Percentiles rank a stretch among this genome's conserved stretches.
Evolutionary conservation across 768 basidiomycete genomes (phyloP).

Genomic region (Lactarius sp.): DNA sequence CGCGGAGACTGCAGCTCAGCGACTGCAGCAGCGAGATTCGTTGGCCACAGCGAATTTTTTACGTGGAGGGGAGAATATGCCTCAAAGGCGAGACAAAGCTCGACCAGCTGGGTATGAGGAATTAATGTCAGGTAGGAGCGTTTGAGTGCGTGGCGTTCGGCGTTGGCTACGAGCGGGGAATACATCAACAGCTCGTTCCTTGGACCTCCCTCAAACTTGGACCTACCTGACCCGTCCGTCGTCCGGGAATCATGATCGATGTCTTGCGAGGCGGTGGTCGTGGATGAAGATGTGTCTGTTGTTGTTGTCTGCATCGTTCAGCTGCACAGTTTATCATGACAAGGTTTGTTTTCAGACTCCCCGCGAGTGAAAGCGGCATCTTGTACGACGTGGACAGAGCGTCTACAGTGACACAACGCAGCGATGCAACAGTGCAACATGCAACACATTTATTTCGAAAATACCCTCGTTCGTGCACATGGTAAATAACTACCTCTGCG

Average conservation of each 20-base stretch:
- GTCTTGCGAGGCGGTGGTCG: slow-evolving; percentile 31
- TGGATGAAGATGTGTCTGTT: slow-evolving; percentile 35
- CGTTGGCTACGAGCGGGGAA: slow-evolving; percentile 34
- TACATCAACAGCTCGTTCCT: not conserved
- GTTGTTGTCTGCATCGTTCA: slow-evolving; percentile 54
- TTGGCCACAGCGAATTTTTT: slow-evolving; percentile 67
- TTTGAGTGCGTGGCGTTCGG: slow-evolving; percentile 54
- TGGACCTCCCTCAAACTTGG: not conserved
- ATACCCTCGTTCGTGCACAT: no score
- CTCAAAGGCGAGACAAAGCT: slow-evolving; percentile 71
- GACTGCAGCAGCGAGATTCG: slow-evolving; percentile 62
- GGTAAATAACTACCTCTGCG: no score
- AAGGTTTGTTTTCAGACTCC: slow-evolving; percentile 49
- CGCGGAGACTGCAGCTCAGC: slow-evolving; percentile 38
- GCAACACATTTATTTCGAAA: no score
- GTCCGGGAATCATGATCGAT: slow-evolving; percentile 26
- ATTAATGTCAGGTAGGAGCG: slow-evolving; percentile 66
- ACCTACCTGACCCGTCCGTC: slow-evolving; percentile 23
- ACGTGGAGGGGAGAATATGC: slow-evolving; percentile 60
- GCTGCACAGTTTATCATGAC: slow-evolving; percentile 70
- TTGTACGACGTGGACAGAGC: not conserved
- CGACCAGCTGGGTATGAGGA: slow-evolving; percentile 66
- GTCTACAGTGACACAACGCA: not conserved
- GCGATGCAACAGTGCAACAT: no score
- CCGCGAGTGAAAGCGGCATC: not conserved